Conservation (phyloP, 73 alveolate genomes). For the Diophrys appendiculata region DNA sequence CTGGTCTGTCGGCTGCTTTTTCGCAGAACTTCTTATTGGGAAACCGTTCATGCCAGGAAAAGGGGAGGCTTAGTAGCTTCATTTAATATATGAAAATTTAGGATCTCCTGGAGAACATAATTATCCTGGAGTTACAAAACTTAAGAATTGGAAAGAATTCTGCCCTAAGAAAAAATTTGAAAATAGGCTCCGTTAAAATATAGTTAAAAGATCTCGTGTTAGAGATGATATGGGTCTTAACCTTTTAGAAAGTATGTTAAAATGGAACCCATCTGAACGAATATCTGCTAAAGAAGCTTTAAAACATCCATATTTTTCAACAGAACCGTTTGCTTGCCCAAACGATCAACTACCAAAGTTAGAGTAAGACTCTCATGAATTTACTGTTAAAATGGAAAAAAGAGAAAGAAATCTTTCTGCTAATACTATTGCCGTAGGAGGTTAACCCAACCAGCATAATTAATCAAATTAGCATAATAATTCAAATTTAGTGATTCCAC, state of each 20-base stretch:
- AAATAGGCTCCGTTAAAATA: constrained; percentile 61
- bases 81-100: constrained; percentile 85
- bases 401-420: too few relatives aligned
- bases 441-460: too few relatives aligned
- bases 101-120: constrained; percentile 87
- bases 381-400: constrained; percentile 76
- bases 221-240: constrained; percentile 78
- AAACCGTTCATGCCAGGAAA: constrained; percentile 78
- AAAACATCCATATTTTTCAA: constrained; percentile 84
- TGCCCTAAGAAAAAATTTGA: constrained; percentile 68
- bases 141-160: constrained; percentile 18
- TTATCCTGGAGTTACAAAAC: constrained; percentile 14
- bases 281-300: constrained; percentile 89
- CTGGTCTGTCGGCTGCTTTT: constrained; percentile 96
- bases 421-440: too few relatives aligned
- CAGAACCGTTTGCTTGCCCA: constrained; percentile 74
- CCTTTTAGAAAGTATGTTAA: constrained; percentile 80
- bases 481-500: too few relatives aligned
- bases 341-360: constrained; percentile 75
- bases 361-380: constrained; percentile 93
- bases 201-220: background rate
- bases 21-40: constrained; percentile 86
- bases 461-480: too few relatives aligned
- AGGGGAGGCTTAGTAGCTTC: constrained; percentile 78
- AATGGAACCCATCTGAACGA: constrained; percentile 89